Evolutionary conservation across 164 flowering plant species (phyloP), one percentile per base, ranked within the genome.

Genomic region (Magnolia officinalis): DNA sequence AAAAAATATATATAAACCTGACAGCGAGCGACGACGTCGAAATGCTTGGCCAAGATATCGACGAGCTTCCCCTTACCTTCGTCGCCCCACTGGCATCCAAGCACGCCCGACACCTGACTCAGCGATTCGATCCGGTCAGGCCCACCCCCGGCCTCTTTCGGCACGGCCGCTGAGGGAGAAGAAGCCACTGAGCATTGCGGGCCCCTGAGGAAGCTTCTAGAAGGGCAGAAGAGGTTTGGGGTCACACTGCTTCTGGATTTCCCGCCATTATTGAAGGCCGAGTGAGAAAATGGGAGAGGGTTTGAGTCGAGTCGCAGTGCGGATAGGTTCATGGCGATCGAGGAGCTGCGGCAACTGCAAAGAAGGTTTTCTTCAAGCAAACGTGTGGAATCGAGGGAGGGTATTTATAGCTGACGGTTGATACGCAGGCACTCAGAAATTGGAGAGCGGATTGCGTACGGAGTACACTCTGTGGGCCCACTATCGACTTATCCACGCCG

Each of bases 11-110:
- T 29, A 1, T 45, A 21, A 70, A 95, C 98, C 92, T 93, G 98
- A 82, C 98, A 93, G 71, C 98, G 98, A 84, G 98, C 98, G 26
- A 95, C 98, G 68, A 95, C 79, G 69, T 95, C 96, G 79, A 90
- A 95, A 64, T 92, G 92, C 64, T 82, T 72, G 31, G 97, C 98
- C 78, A 95, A 81, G 79, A 95, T 89, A 73, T 95, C 98, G n/a
- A 95, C 97, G 74, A 95, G 96, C 72, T 95, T 95, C 29, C 97
- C 97, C 73, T 95, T 95, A n/a, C 98, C 98, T 84, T 93, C 97
- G 70, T 95, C 97, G 6, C 97, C 97, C 97, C 97, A 95, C 83
- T 93, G 97, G 49, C 83, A 88, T 37, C 98, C 98, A 81, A 93
- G 78, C 59, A 95, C 98, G 21, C 92, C 98, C 19, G 95, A 88